A percentile compares a stretch with the other conserved stretches of the same genome.
phyloP scores from a whole-genome alignment of 305 asterid species.

The Ajuga reptans region DNA sequence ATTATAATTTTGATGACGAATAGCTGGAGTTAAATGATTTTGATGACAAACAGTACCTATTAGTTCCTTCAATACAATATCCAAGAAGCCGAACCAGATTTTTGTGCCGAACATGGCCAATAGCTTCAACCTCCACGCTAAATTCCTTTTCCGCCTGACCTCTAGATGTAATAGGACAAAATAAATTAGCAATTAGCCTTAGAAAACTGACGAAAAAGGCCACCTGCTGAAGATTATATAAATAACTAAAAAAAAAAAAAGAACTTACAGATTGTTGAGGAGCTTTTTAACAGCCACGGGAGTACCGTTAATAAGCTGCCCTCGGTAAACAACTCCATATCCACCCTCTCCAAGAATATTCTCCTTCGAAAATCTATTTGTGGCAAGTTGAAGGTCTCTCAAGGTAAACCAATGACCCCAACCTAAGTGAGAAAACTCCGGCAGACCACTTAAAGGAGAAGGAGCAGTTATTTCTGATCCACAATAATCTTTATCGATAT shows the following conservation, averaged over 20 bases:
- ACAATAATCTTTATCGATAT: constrained; percentile 41
- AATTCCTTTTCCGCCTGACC: constrained; percentile 95
- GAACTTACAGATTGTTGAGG: no score
- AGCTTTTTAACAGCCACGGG: no score
- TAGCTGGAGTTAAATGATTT: no score
- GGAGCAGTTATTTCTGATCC: constrained; percentile 68
- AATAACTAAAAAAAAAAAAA: no score
- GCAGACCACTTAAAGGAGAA: constrained; percentile 68
- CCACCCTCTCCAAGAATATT: constrained; percentile 95
- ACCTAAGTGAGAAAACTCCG: constrained; percentile 89
- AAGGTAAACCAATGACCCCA: constrained; percentile 97
- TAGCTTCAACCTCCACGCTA: constrained; percentile 92
- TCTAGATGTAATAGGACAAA: no score
- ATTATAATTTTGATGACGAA: no score
- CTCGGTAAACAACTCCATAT: constrained; percentile 81
- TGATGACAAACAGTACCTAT: no score
- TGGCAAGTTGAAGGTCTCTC: constrained; percentile 71
- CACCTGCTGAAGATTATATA: no score
- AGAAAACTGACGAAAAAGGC: no score
- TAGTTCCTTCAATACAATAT: constrained; percentile 88
- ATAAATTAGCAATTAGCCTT: no score
- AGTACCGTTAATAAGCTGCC: no score
- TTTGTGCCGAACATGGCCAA: constrained; percentile 89
- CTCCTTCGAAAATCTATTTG: constrained; percentile 62
- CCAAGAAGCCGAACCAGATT: constrained; percentile 87